Evolutionary conservation across 108 stramenopile genomes (phyloP).

Genomic region (Tribonema minus): DNA sequence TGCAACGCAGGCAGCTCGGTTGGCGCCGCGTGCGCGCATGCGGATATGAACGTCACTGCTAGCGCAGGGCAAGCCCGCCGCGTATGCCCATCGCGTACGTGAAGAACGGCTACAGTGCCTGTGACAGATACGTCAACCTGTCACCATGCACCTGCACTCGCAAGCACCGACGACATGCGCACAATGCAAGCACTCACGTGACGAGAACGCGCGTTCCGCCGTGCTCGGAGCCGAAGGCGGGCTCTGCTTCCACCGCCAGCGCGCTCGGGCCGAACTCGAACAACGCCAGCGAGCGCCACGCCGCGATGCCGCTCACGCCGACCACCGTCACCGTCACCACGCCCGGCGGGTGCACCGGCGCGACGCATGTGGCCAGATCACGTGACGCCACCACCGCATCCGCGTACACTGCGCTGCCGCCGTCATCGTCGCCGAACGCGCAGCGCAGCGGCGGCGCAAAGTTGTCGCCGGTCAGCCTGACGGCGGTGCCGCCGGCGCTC

Average conservation of each 20-base stretch:
- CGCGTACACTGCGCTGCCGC: slow-evolving; percentile 17
- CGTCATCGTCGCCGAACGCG: slow-evolving; percentile 24
- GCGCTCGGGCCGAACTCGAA: not conserved
- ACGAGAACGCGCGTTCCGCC: not conserved
- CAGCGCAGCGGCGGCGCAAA: slow-evolving; percentile 6
- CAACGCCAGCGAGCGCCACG: not conserved
- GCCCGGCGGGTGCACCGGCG: not conserved
- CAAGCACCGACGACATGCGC: not conserved
- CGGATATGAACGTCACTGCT: too few relatives aligned
- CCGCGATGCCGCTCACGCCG: not conserved
- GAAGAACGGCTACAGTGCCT: too few relatives aligned
- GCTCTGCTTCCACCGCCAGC: not conserved
- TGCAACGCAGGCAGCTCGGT: too few relatives aligned
- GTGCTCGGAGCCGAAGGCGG: not conserved
- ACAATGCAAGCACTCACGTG: not conserved
- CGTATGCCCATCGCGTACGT: too few relatives aligned
- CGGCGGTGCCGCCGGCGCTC: slow-evolving; percentile 1
- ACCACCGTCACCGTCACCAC: not conserved
- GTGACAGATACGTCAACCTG: too few relatives aligned
- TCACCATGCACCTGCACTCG: not conserved
- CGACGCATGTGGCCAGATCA: not conserved
- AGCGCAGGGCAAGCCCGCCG: too few relatives aligned
- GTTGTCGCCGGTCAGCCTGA: slow-evolving; percentile 3
- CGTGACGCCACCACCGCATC: not conserved
- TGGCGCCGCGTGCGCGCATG: too few relatives aligned